These are phyloP conservation scores for Kluyveromyces lactis DNA, from an alignment of 805 yeast species.

Conservation along the genomic window DNA sequence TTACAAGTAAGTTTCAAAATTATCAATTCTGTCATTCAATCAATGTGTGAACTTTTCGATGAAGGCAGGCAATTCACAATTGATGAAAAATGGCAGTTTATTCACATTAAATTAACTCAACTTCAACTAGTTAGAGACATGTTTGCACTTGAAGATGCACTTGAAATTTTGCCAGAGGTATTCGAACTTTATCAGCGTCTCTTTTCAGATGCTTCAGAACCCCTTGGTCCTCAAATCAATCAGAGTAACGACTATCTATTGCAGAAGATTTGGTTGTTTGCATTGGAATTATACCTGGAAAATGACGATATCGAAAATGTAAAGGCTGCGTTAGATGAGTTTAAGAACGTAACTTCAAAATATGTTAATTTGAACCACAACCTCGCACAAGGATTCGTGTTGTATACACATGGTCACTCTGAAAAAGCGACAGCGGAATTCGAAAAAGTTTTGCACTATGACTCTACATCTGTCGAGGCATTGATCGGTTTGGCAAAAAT, in stretches of 20 bases:
- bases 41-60: conserved; percentile 29
- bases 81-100: conserved; percentile 37
- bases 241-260: conserved; percentile 33
- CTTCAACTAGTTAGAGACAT: conserved; percentile 58
- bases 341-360: conserved; percentile 47
- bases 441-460: conserved; percentile 50
- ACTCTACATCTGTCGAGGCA: conserved; percentile 41
- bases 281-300: conserved; percentile 54
- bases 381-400: conserved; percentile 26
- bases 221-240: conserved; percentile 11
- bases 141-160: conserved; percentile 48
- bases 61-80: conserved; percentile 9
- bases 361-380: conserved; percentile 23
- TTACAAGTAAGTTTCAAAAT: conserved; percentile 48
- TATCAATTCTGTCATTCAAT: conserved; percentile 42
- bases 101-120: conserved; percentile 69
- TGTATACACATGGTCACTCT: conserved; percentile 31
- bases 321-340: conserved; percentile 65
- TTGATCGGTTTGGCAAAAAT: conserved; percentile 48
- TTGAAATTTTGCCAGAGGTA: conserved; percentile 59
- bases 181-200: conserved; percentile 49
- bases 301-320: conserved; percentile 51
- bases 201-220: conserved; percentile 25
- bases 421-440: conserved; percentile 50
- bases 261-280: conserved; percentile 69